A percentile compares a stretch with the other conserved stretches of the same genome.
Evolutionary conservation across 805 yeast genomes (phyloP).

Genomic region (Ogataea minuta): DNA sequence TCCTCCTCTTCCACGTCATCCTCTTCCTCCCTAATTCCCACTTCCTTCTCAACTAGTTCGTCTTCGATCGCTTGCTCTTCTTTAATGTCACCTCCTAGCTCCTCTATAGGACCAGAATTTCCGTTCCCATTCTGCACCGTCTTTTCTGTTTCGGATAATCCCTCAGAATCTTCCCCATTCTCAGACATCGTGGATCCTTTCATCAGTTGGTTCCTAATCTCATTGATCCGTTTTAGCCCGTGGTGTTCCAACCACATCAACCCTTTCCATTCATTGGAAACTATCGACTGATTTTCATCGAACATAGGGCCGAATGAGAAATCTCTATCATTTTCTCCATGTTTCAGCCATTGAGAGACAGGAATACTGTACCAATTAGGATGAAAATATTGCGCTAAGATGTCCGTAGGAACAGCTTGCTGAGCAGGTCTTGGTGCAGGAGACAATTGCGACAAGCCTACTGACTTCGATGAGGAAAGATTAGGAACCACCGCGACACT

Average conservation of each 20-base stretch:
- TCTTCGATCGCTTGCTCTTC: constrained; percentile 5
- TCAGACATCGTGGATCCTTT: constrained; percentile 6
- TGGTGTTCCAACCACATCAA: constrained; percentile 52
- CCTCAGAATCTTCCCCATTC: constrained; percentile 10
- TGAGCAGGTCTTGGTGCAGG: constrained; percentile 27
- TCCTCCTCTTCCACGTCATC: constrained; percentile 7
- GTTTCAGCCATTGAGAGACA: constrained; percentile 62
- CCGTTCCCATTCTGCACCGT: background rate
- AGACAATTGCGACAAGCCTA: constrained; percentile 45
- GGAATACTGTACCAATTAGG: constrained; percentile 67
- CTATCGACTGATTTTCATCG: constrained; percentile 57
- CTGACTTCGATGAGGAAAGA: constrained; percentile 34
- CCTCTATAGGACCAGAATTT: background rate
- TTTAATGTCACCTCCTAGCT: background rate
- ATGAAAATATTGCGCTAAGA: constrained; percentile 52
- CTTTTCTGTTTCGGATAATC: background rate
- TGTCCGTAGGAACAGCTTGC: constrained; percentile 35
- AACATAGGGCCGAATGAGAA: constrained; percentile 64
- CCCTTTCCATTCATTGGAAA: constrained; percentile 50
- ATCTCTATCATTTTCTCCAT: constrained; percentile 36
- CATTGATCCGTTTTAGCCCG: constrained; percentile 42
- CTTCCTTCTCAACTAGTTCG: constrained; percentile 1
- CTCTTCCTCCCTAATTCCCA: constrained; percentile 2
- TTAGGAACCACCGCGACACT: constrained; percentile 69
- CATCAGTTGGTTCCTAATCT: constrained; percentile 15